Percentiles rank a stretch among this genome's conserved stretches.
These are phyloP conservation scores for Scenedesmus sp. DNA, from an alignment of 163 green algal genomes.

Conservation along the genomic window DNA sequence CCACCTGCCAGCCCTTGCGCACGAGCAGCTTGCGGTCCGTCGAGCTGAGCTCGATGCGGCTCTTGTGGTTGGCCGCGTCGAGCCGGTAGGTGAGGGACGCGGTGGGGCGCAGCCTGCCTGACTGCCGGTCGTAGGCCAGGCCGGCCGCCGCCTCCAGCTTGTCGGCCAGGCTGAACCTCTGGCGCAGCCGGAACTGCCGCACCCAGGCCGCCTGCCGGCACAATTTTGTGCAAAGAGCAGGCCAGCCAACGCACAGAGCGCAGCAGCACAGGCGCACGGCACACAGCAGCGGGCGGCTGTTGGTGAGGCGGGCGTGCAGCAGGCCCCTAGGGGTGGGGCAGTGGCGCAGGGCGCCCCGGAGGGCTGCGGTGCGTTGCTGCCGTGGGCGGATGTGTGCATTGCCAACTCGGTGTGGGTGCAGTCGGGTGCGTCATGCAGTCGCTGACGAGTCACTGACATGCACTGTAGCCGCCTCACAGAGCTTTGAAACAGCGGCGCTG, in stretches of 20 bases:
- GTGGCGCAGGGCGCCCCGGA: no score
- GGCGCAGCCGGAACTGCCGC: conserved; percentile 14
- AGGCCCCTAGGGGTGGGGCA: no score
- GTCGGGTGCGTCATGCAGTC: no score
- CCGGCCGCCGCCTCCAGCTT: conserved; percentile 4
- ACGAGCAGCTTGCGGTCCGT: neutral
- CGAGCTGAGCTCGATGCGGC: conserved; percentile 21
- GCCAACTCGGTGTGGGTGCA: neutral
- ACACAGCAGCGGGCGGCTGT: no score
- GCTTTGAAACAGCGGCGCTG: no score
- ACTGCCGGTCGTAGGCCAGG: conserved; percentile 19
- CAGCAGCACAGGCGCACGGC: no score
- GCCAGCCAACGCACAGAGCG: no score
- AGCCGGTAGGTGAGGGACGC: conserved; percentile 5
- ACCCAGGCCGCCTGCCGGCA: conserved; percentile 1
- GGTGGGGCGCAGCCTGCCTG: neutral
- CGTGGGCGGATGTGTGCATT: neutral
- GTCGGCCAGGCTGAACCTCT: conserved; percentile 20
- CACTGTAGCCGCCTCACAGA: conserved; percentile 32
- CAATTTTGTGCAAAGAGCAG: no score
- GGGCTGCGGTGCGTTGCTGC: no score
- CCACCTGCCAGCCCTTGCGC: conserved; percentile 38
- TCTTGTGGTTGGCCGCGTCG: conserved; percentile 22
- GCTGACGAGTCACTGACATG: no score
- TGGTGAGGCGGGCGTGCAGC: no score